Conservation (phyloP, 1,139 yeast genomes). For the Protomyces macrosporus region DNA sequence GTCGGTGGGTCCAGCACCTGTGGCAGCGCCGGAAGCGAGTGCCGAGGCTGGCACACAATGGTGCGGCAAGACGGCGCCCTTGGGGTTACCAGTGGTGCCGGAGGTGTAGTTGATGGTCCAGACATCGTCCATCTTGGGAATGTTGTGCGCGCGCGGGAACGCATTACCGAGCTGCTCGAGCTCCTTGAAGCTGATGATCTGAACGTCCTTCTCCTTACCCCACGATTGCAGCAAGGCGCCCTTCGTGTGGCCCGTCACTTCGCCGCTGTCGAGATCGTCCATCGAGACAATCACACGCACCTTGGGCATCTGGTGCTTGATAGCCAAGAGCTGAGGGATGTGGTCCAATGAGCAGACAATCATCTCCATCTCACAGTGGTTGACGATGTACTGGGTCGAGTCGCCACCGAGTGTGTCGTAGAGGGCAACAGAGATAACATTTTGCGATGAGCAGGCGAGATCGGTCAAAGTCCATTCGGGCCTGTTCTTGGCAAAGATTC, state of each 20-base stretch:
- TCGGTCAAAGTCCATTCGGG: constrained; percentile 61
- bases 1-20: constrained; percentile 35
- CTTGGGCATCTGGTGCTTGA: constrained; percentile 41
- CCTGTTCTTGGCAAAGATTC: constrained; percentile 53
- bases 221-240: constrained; percentile 37
- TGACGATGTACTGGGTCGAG: constrained; percentile 55
- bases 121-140: constrained; percentile 52
- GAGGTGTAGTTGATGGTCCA: constrained; percentile 72
- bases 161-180: constrained; percentile 51
- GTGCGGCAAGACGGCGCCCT: constrained; percentile 65
- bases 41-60: constrained; percentile 50
- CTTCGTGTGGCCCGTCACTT: constrained; percentile 33
- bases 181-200: constrained; percentile 43
- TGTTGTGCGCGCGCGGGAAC: constrained; percentile 45
- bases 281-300: constrained; percentile 49
- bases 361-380: constrained; percentile 54
- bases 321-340: constrained; percentile 43
- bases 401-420: constrained; percentile 62
- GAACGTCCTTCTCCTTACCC: constrained; percentile 41
- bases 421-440: constrained; percentile 54
- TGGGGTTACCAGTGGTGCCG: constrained; percentile 71
- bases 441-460: constrained; percentile 51
- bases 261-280: constrained; percentile 41
- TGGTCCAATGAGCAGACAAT: constrained; percentile 50
- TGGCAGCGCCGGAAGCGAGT: constrained; percentile 32